Evolutionary conservation across 2,329 filamentous ascomycete species (phyloP).

Genomic region (Raffaelea deltoideospora): DNA sequence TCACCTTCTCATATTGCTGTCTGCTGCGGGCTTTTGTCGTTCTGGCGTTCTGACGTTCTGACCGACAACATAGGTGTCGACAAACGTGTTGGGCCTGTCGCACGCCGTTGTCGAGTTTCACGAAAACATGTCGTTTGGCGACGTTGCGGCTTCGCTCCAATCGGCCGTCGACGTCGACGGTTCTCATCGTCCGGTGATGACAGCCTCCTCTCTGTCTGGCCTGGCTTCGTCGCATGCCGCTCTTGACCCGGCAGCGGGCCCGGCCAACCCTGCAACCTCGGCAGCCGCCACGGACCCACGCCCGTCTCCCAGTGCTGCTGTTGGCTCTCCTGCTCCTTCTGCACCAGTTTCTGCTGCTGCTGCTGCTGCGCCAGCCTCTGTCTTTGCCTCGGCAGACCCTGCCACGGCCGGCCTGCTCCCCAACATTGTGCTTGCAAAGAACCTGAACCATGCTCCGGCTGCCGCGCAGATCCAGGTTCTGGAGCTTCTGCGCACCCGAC

Average conservation of each 20-base stretch:
- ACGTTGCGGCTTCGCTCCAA: conserved; percentile 61
- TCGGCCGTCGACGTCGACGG: conserved; percentile 22
- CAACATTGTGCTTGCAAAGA: conserved; percentile 68
- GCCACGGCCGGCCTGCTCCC: conserved; percentile 36
- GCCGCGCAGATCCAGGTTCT: conserved; percentile 69
- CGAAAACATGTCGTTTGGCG: conserved; percentile 58
- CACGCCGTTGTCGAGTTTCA: conserved; percentile 60
- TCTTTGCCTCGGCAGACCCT: conserved; percentile 2
- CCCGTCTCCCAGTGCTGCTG: no score
- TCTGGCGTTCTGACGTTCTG: background rate
- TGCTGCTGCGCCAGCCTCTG: no score
- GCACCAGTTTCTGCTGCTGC: background rate
- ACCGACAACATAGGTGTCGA: conserved; percentile 43
- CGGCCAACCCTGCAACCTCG: no score
- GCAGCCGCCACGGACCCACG: conserved; percentile 4
- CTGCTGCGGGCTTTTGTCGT: background rate
- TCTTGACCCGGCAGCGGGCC: no score
- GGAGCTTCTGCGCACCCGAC: conserved; percentile 64
- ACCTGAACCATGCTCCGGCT: conserved; percentile 59
- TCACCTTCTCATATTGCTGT: no score
- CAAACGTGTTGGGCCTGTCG: conserved; percentile 56
- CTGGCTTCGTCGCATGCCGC: no score
- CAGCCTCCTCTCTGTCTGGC: no score
- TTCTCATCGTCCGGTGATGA: no score
- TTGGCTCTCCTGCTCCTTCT: no score